Evolutionary conservation across 2,329 filamentous ascomycete species (phyloP), one percentile per base, ranked within the genome.

Genomic region (Paraphaeosphaeria sporulosa): DNA sequence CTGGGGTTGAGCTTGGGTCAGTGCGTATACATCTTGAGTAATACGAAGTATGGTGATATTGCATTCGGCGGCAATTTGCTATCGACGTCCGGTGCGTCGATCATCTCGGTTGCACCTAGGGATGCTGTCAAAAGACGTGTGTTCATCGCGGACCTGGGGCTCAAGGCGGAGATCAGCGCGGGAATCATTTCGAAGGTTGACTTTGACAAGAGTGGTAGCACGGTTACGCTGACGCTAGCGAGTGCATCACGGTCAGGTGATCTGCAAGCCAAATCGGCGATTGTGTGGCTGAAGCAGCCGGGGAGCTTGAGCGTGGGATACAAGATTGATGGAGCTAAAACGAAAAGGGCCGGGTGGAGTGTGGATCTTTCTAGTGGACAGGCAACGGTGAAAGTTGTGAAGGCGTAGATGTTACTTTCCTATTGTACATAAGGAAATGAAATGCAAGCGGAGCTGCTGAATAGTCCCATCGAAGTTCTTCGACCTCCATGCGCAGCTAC

Each of bases 1-100:
- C 58, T 87, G 0, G 86, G 85, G 0, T 71, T 85, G 47, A 79
- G 80, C 0, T 73, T 87, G 0, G 84, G 81, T 0, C 81, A 83
- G 4, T 81, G 80, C 0, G 82, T 82, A 0, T 87, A 86, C 57
- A 73, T 87, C 5, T 79, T 81, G 0, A 64, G 81, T 0, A 81
- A 85, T 58, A 57, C 69, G 0, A 74, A 75, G 1, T 75, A 84
- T 4, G 84, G 85, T 0, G 67, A 83, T n/a, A 68, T 71, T 17
- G 82, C 78, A 0, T 87, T 84, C 58, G 85, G 85, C 0, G 85
- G 84, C 0, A 75, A 79, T 1, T 54, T 83, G 0, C 67, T 73
- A 9, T 60, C 58, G 9, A 46, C 60, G 0, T 71, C 63, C 0
- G 69, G 58, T 23, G 57, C 55, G 12, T 64, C 55, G 0, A 69